Base-by-base conservation (phyloP, 2,329 filamentous ascomycete genomes). In the Myotisia sp. region DNA sequence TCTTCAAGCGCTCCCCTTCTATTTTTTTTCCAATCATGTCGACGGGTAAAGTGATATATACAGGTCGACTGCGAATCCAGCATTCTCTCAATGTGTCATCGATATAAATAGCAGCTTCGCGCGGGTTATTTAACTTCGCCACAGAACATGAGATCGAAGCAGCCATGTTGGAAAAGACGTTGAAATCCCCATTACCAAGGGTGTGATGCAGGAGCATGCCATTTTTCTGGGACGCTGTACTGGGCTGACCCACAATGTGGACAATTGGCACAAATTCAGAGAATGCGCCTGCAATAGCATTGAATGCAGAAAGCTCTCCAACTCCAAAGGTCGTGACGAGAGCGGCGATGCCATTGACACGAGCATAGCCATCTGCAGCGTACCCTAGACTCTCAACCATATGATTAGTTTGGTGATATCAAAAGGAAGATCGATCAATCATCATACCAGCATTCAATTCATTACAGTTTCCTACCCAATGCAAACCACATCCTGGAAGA, bases 271-370 rank as follows among this genome's bases (percentile, higher is more conserved):
- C 74, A 45, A 71, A 70, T 54, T 85, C 80, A 1, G 76, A 76
- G 56, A 71, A 83, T 27, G 77, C 71, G n/a, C 79, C 80, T 2
- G 78, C 79, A 35, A 83, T 56, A 26, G 74, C 79, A 47, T 83
- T 82, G 48, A 83, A 63, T 31, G 78, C 76, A 2, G 77, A 82
- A n/a, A 68, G 50, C 45, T 69, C 66, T 6, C 65, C 79, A 3
- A 84, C 78, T 34, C 79, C 80, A 42, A 82, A 82, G 0, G 78
- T 82, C 26, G 79, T 84, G 44, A 83, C 39, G 28, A 84, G 57
- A 18, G 77, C 76, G 2, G 67, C 68, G 27, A 82, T 71, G 28
- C 76, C 74, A 43, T 76, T 77, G 42, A 80, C 67, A 41, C 79
- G 68, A 37, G 76, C 76, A 48, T 84, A 84, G 17, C 78, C 79